Base-by-base conservation (phyloP, 2,329 filamentous ascomycete species). In the Fusarium ramigenum region DNA sequence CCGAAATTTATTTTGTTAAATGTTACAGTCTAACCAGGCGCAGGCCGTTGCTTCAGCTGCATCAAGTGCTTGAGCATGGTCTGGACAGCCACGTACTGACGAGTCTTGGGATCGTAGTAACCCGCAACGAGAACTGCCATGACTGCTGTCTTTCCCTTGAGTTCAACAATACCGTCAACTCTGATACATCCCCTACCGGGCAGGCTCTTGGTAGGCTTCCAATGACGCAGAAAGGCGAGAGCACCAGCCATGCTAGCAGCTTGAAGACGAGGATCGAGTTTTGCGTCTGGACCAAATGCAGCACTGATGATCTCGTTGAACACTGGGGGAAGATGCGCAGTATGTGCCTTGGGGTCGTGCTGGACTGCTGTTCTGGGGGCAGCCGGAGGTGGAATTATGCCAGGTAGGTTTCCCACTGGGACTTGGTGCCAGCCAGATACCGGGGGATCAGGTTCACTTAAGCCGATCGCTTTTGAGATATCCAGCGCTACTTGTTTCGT, bases 71-170 rank as follows among this genome's bases (percentile, higher is more conserved):
- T 84, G 23, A 88, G 73, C n/a, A 79, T 77, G 50, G 86, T 81
- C 47, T 87, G 76, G 19, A 83, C 79, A 36, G 76, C 77, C 68
- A 81, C 83, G 58, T 84, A 88, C 50, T 80, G 82, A 68, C 84
- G 83, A 44, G 84, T 85, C 77, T 88, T 87, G 4, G 89, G 88
- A 75, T 91, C 85, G 79, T 88, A 91, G 79, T 85, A 89, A 4
- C 84, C 86, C 16, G 80, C 66, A 5, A 88, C 87, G 66, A 89
- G 86, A 18, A 90, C 80, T 5, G 85, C 83, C 61, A 90, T 77
- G 56, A 82, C 82, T 2, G 84, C 84, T 28, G 80, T 83, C 4
- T 85, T 78, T 5, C 87, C 83, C 44, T 85, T 82, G 4, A 91
- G 64, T 69, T 90, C 87, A 4, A 91, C 84, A 16, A 90, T 78